phyloP scores from a whole-genome alignment of 1,284 basidiomycete species.

The Violaceomyces palustris region DNA sequence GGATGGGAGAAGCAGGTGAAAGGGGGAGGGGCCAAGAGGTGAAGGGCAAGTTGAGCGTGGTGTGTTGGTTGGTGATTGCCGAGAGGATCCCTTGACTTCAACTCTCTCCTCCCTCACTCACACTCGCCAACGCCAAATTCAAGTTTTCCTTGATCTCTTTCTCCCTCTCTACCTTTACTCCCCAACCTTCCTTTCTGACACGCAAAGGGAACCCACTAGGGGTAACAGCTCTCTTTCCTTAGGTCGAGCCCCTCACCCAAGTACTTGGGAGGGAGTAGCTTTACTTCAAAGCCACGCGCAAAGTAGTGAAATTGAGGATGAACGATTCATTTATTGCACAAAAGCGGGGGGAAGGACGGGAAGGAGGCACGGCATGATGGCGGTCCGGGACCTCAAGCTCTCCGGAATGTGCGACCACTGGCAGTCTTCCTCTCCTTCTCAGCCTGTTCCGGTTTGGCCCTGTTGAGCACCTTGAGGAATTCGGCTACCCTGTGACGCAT shows the following conservation, averaged over 20 bases:
- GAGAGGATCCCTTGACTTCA: too few relatives aligned
- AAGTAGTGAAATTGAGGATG: background rate
- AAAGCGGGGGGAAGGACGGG: background rate
- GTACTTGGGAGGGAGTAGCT: background rate
- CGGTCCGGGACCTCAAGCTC: too few relatives aligned
- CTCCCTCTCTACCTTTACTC: too few relatives aligned
- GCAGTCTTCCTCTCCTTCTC: slow-evolving; percentile 84
- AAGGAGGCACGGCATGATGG: slow-evolving; percentile 1
- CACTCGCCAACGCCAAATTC: too few relatives aligned
- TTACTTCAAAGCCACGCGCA: background rate
- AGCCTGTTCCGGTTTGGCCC: slow-evolving; percentile 90
- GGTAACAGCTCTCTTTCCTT: slow-evolving; percentile 4
- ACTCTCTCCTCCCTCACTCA: too few relatives aligned
- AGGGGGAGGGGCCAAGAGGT: too few relatives aligned
- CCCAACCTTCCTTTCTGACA: too few relatives aligned
- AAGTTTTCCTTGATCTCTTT: too few relatives aligned
- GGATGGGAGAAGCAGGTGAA: too few relatives aligned
- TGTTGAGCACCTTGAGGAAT: slow-evolving; percentile 94
- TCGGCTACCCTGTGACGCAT: slow-evolving; percentile 92
- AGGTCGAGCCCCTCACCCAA: background rate
- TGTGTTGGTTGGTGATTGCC: too few relatives aligned
- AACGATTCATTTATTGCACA: background rate
- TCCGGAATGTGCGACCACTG: slow-evolving; percentile 54
- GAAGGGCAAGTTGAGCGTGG: too few relatives aligned
- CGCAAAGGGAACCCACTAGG: too few relatives aligned